Evolutionary conservation across 140 eudicot genomes (phyloP).

Genomic region (Eryngium alpinum): DNA sequence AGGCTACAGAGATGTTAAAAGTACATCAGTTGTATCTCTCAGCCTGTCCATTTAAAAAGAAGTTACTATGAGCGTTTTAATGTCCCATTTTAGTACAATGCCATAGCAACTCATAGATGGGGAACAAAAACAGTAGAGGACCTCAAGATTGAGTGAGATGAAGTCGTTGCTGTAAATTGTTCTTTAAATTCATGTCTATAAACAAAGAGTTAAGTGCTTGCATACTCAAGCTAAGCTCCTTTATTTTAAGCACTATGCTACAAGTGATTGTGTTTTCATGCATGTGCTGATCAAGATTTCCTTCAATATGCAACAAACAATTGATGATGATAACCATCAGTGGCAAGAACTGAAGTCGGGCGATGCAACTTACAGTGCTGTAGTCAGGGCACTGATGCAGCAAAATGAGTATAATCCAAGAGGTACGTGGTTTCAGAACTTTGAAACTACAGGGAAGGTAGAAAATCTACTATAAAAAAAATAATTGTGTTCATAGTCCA

Average conservation of each 20-base stretch:
- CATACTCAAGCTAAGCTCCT: background rate
- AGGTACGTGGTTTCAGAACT: constrained; percentile 59
- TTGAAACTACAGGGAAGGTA: constrained; percentile 55
- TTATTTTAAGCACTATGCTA: background rate
- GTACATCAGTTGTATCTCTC: too few relatives aligned
- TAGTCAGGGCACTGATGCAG: constrained; percentile 48
- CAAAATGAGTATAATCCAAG: constrained; percentile 61
- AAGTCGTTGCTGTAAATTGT: too few relatives aligned
- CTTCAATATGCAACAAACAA: constrained; percentile 37
- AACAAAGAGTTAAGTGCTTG: background rate
- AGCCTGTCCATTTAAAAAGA: too few relatives aligned
- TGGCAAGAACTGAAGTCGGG: constrained; percentile 52
- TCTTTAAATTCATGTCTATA: background rate
- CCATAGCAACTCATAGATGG: too few relatives aligned
- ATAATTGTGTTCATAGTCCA: constrained; percentile 46
- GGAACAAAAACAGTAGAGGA: too few relatives aligned
- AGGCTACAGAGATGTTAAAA: too few relatives aligned
- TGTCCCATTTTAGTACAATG: too few relatives aligned
- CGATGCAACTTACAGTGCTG: constrained; percentile 40
- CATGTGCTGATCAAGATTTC: background rate
- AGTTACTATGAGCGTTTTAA: too few relatives aligned
- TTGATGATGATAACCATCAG: constrained; percentile 47
- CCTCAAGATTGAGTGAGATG: too few relatives aligned
- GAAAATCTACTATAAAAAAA: constrained; percentile 55
- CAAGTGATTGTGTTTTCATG: background rate